Evolutionary conservation across 352 stramenopile genomes (phyloP).

Genomic region (Phytopythium montanum): DNA sequence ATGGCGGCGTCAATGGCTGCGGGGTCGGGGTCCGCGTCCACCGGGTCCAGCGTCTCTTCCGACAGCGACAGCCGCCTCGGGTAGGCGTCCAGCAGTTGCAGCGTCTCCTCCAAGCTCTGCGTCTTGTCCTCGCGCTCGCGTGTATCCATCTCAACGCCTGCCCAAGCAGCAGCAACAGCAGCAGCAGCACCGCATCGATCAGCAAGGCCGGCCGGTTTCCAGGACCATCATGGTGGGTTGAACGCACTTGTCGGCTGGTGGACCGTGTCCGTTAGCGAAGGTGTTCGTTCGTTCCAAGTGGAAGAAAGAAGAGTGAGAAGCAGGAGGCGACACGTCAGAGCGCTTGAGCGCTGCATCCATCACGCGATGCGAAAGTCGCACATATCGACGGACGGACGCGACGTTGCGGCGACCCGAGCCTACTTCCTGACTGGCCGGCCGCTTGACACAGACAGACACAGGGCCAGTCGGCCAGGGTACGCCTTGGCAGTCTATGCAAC

Average conservation of each 20-base stretch:
- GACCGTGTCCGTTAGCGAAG: background rate
- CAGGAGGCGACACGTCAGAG: background rate
- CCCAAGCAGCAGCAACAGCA: too few relatives aligned
- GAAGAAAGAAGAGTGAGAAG: constrained; percentile 1
- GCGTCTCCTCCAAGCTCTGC: constrained; percentile 4
- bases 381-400: background rate
- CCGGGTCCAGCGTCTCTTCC: background rate
- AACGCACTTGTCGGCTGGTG: background rate
- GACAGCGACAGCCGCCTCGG: background rate
- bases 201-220: background rate
- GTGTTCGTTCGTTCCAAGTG: background rate
- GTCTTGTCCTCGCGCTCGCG: constrained; percentile 2
- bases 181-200: background rate
- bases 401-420: background rate
- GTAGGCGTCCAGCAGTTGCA: constrained; percentile 2
- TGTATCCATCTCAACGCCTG: constrained; percentile 7
- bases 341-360: constrained; percentile 1
- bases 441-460: background rate
- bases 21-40: constrained; percentile 1
- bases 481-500: background rate
- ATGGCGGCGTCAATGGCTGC: constrained; percentile 5
- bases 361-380: background rate
- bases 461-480: background rate
- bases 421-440: background rate
- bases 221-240: background rate